A percentile compares a stretch with the other conserved stretches of the same genome.
Evolutionary conservation across 2,329 filamentous ascomycete genomes (phyloP).

Genomic region (Penicillium glabrum): DNA sequence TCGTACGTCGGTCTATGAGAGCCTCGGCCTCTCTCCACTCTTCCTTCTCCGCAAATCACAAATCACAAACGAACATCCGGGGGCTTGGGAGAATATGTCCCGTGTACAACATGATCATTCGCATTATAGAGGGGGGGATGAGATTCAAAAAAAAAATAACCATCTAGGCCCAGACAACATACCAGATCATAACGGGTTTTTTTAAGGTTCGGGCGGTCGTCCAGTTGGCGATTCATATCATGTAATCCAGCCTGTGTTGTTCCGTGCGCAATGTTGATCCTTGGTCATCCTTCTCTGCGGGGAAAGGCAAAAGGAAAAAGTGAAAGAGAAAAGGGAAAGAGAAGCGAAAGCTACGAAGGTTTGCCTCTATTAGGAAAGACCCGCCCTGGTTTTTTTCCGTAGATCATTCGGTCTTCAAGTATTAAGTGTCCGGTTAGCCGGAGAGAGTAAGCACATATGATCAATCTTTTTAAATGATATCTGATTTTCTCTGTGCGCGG

Average conservation of each 20-base stretch:
- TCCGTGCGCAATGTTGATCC: too few species aligned
- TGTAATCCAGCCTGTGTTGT: too few species aligned
- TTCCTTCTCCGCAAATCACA: constrained; percentile 18
- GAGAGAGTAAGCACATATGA: too few species aligned
- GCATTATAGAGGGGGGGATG: neutral
- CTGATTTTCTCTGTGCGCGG: neutral
- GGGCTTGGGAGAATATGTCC: neutral
- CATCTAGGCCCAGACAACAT: neutral
- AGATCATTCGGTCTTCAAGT: too few species aligned
- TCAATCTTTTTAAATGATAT: too few species aligned
- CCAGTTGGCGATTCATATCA: neutral
- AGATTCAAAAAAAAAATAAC: neutral
- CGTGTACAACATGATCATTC: neutral
- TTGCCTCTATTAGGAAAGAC: too few species aligned
- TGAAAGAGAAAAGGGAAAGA: neutral
- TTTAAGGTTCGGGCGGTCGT: neutral
- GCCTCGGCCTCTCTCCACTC: constrained; percentile 21
- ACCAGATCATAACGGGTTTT: neutral
- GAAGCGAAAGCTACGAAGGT: neutral
- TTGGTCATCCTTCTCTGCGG: too few species aligned
- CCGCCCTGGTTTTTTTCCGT: too few species aligned
- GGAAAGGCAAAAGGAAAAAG: neutral
- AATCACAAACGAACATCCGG: constrained; percentile 7
- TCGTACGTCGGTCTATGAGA: constrained; percentile 19
- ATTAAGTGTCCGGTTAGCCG: too few species aligned